A percentile compares a stretch with the other conserved stretches of the same genome.
Evolutionary conservation across 305 asterid species (phyloP).

Genomic region (Caryopteris hybrid): DNA sequence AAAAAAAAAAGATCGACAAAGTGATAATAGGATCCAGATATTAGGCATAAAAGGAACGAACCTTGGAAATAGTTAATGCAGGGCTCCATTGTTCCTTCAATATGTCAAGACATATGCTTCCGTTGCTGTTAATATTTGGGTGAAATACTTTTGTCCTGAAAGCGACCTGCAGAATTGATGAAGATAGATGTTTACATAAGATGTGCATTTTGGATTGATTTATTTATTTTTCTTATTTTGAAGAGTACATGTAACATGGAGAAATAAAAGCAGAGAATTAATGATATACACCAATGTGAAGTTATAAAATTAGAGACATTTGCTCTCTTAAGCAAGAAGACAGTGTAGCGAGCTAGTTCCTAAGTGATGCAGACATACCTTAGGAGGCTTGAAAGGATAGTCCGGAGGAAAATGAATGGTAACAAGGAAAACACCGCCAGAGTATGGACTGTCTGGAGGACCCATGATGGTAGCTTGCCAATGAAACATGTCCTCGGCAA

Average conservation of each 20-base stretch:
- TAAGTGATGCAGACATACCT: slow-evolving; percentile 32
- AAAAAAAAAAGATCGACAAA: background rate
- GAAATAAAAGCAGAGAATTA: background rate
- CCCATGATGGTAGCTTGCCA: slow-evolving; percentile 95
- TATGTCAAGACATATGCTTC: slow-evolving; percentile 92
- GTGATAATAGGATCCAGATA: background rate
- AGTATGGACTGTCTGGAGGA: slow-evolving; percentile 78
- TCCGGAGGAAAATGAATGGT: slow-evolving; percentile 81
- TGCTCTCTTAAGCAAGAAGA: background rate
- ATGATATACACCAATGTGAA: background rate
- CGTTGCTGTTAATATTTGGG: slow-evolving; percentile 83
- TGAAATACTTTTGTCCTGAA: slow-evolving; percentile 88
- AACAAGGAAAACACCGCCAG: slow-evolving; percentile 81
- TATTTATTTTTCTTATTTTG: too few relatives aligned
- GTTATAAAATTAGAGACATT: background rate
- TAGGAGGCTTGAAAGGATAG: slow-evolving; percentile 87
- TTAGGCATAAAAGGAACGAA: slow-evolving; percentile 11
- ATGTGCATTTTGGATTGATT: background rate
- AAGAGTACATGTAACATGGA: too few relatives aligned
- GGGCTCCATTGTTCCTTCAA: slow-evolving; percentile 99
- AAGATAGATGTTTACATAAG: background rate
- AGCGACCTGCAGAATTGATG: slow-evolving; percentile 51
- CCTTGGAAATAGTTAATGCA: slow-evolving; percentile 90
- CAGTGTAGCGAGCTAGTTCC: background rate
- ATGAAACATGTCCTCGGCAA: slow-evolving; percentile 55